phyloP scores from a whole-genome alignment of 2,329 filamentous ascomycete species.

The Aureobasidium leucospermi region DNA sequence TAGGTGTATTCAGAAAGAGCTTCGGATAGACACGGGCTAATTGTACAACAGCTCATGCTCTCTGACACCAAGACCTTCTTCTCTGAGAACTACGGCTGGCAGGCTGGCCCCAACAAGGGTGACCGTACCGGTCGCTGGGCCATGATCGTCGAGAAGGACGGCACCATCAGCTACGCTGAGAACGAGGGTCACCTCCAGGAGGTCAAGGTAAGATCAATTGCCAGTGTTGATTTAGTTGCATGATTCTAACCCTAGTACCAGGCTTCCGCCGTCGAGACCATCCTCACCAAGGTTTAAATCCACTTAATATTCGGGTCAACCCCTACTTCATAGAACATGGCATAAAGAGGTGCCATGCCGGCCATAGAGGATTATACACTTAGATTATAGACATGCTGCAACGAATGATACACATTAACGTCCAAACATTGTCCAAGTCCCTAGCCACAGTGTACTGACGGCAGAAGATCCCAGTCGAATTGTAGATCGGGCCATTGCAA shows the following conservation, averaged over 20 bases:
- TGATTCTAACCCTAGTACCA: constrained; percentile 28
- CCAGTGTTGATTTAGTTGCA: not conserved
- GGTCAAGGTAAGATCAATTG: constrained; percentile 35
- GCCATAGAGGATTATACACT: not conserved
- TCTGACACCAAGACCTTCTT: constrained; percentile 58
- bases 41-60: constrained; percentile 58
- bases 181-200: constrained; percentile 53
- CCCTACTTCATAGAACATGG: not conserved
- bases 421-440: not conserved
- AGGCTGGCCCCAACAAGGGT: constrained; percentile 45
- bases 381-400: constrained; percentile 8
- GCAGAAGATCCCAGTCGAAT: not conserved
- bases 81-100: constrained; percentile 71
- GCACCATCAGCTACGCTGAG: constrained; percentile 75
- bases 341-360: not conserved
- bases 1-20: constrained; percentile 30
- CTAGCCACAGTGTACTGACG: no score
- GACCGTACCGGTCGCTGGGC: constrained; percentile 74
- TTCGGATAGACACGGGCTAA: constrained; percentile 2
- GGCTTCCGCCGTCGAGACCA: constrained; percentile 42
- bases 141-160: constrained; percentile 68
- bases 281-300: constrained; percentile 41
- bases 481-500: not conserved
- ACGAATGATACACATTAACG: constrained; percentile 2
- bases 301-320: not conserved